phyloP scores from a whole-genome alignment of 108 stramenopile species.

The Nitzschia sp. region DNA sequence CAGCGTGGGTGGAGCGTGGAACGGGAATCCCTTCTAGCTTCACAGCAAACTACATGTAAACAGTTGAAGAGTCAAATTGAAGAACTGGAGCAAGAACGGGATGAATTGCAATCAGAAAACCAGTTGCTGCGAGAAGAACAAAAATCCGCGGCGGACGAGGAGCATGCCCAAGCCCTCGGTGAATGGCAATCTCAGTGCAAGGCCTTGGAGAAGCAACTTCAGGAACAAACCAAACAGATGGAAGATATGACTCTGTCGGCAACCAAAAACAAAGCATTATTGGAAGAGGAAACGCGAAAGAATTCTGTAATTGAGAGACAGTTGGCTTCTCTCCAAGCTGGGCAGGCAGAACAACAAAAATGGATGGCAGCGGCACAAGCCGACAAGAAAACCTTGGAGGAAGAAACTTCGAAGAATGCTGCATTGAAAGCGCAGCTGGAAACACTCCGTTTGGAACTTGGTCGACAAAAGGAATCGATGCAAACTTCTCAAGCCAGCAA shows the following conservation, averaged over 20 bases:
- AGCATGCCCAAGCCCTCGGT: not conserved
- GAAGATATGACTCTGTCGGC: constrained; percentile 29
- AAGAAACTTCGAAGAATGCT: not conserved
- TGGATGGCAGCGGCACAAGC: constrained; percentile 11
- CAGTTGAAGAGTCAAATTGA: constrained; percentile 1
- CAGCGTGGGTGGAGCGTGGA: not conserved
- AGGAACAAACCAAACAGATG: constrained; percentile 19
- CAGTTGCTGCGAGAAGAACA: constrained; percentile 1
- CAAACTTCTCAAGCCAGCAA: constrained; percentile 13
- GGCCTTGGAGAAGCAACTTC: constrained; percentile 10
- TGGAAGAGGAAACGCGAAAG: constrained; percentile 28
- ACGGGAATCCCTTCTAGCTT: not conserved
- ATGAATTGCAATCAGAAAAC: constrained; percentile 5
- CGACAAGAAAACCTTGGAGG: constrained; percentile 1
- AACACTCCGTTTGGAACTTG: not conserved
- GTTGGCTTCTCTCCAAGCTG: constrained; percentile 1
- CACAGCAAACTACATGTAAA: not conserved
- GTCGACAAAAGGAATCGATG: not conserved
- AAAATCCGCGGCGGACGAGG: constrained; percentile 3
- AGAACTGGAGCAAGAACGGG: constrained; percentile 7
- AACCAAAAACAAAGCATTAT: constrained; percentile 28
- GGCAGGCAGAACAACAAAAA: constrained; percentile 5
- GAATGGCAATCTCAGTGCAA: constrained; percentile 14
- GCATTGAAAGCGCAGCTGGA: constrained; percentile 1
- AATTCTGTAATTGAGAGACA: not conserved